Conservation (phyloP, 164 flowering plant species). For the Sextonia rubra region DNA sequence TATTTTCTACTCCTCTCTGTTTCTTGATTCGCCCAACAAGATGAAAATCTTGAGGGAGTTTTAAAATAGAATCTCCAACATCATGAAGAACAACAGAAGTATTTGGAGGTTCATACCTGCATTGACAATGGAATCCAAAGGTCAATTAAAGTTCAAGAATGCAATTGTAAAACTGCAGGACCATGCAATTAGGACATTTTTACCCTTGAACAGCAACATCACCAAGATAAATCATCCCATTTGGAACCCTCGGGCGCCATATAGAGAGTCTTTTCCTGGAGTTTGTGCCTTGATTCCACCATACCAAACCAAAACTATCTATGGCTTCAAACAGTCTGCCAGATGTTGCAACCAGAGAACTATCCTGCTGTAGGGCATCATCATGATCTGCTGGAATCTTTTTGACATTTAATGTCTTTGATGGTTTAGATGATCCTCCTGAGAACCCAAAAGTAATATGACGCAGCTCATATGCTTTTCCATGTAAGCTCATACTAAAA, state of each 20-base stretch:
- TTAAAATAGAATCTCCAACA: slow-evolving; percentile 55
- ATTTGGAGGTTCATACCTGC: slow-evolving; percentile 90
- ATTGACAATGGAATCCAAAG: slow-evolving; percentile 8
- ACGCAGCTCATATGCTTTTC: slow-evolving; percentile 73
- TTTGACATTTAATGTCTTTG: slow-evolving; percentile 22
- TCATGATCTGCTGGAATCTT: slow-evolving; percentile 20
- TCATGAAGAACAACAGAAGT: slow-evolving; percentile 69
- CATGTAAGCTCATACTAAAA: slow-evolving; percentile 28
- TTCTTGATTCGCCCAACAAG: slow-evolving; percentile 82
- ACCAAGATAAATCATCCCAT: slow-evolving; percentile 79
- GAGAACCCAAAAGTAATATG: slow-evolving; percentile 44
- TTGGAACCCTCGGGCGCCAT: slow-evolving; percentile 90
- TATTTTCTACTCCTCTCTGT: slow-evolving; percentile 59
- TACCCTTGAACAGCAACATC: slow-evolving; percentile 92
- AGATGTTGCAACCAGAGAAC: slow-evolving; percentile 35
- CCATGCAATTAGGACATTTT: slow-evolving; percentile 8
- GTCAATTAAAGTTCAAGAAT: slow-evolving; percentile 9
- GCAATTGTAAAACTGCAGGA: not conserved
- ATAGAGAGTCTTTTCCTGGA: slow-evolving; percentile 79
- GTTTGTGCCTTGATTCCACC: slow-evolving; percentile 86
- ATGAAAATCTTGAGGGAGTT: slow-evolving; percentile 63
- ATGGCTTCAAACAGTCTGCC: slow-evolving; percentile 58
- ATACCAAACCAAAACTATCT: slow-evolving; percentile 74
- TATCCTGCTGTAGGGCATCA: slow-evolving; percentile 32
- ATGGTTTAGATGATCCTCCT: slow-evolving; percentile 31